Evolutionary conservation across 768 basidiomycete species (phyloP), one percentile per base, ranked within the genome.

Genomic region (Psilocybe tampanensis): DNA sequence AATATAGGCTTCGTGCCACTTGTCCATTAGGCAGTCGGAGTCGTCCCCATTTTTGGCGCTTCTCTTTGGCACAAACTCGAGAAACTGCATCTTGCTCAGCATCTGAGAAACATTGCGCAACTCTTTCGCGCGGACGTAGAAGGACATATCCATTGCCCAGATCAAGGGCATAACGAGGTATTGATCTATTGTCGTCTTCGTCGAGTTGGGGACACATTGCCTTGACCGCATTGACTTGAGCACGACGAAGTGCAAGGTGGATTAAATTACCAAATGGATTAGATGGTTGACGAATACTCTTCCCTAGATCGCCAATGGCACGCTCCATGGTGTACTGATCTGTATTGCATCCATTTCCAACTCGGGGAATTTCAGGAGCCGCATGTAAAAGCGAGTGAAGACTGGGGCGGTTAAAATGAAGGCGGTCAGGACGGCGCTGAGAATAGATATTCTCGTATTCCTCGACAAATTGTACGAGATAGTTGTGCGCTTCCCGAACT

Each of bases 371-470:
- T 53, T 78, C 71, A 0, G 51, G 51, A 8, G 56, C 58, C 15
- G 67, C 32, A 47, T 78, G 77, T 1, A 64, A 22, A 17, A 73
- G 56, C 0, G 61, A 54, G 54, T 77, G 75, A 9, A 79, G 49
- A 47, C 66, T 63, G 9, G 63, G 76, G 0, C 65, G 66, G 1
- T 63, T 41, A 26, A 77, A 73, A 47, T 79, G 77, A 1, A 80
- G 43, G 1, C 58, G 57, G 15, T 63, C 63, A 2, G 48, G 2
- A 41, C 65, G 8, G 29, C 64, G 24, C 23, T 72, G 70, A 45
- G 65, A 70, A 56, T 79, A 79, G 0, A 76, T 50, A 0, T 50
- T 19, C 58, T 79, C 74, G 57, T 67, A 79, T 15, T 77, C 73
- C 5, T 54, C 56, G 8, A 54, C 52, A 53, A 72, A 77, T 22